phyloP scores from a whole-genome alignment of 2,329 filamentous ascomycete species.

The Fusarium transvaalense region DNA sequence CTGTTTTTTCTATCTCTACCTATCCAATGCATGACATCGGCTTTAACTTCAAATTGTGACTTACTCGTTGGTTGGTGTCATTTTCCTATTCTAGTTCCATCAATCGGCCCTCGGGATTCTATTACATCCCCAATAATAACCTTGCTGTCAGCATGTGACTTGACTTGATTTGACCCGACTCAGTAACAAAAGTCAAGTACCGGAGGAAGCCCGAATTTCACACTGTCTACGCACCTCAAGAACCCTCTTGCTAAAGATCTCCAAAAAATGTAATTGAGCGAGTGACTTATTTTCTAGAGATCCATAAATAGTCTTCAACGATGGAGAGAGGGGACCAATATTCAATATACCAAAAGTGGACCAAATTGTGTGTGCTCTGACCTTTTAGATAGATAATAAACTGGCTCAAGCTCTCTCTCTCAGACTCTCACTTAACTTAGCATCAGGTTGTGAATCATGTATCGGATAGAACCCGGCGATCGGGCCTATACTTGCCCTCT shows the following conservation, averaged over 20 bases:
- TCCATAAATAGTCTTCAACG: neutral
- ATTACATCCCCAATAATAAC: neutral
- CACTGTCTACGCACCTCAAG: neutral
- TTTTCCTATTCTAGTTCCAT: neutral
- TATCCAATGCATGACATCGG: conserved; percentile 6
- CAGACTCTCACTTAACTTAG: too few species aligned
- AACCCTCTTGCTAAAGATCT: neutral
- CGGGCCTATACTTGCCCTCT: neutral
- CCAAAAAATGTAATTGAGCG: neutral
- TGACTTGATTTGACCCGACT: conserved; percentile 1
- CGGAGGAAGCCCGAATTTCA: conserved; percentile 5
- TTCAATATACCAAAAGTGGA: conserved; percentile 29
- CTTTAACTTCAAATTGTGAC: neutral
- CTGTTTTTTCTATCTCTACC: conserved; percentile 11
- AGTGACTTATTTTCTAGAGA: neutral
- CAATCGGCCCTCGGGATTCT: conserved; percentile 21
- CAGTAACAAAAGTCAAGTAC: neutral
- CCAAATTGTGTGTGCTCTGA: conserved; percentile 5
- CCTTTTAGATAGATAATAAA: neutral
- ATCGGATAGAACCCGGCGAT: neutral
- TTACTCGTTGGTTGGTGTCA: too few species aligned
- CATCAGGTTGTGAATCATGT: neutral
- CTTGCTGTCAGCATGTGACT: conserved; percentile 26
- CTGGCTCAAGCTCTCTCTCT: neutral
- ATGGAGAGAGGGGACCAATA: neutral